These are phyloP conservation scores for Cyclocybe aegerita DNA, from an alignment of 768 basidiomycete genomes.

Conservation along the genomic window DNA sequence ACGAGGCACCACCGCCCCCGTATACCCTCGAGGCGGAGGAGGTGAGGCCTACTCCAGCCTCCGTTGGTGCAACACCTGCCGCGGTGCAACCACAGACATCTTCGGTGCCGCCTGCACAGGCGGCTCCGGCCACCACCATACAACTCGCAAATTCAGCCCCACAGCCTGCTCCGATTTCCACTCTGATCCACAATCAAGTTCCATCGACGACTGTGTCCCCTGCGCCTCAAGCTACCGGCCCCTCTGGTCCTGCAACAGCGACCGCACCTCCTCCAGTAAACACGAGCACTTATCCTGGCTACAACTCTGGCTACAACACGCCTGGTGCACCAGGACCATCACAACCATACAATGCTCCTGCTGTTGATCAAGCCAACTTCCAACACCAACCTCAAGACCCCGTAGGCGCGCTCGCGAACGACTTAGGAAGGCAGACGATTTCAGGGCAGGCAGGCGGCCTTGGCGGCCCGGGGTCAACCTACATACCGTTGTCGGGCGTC, in stretches of 20 bases:
- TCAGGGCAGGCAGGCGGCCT: slow-evolving; percentile 13
- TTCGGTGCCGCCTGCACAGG: no score
- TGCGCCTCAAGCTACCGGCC: no score
- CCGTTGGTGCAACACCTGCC: neutral
- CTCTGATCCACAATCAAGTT: neutral
- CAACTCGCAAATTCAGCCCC: no score
- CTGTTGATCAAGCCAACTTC: neutral
- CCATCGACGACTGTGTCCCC: no score
- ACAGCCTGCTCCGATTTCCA: slow-evolving; percentile 9
- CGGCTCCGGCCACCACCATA: no score
- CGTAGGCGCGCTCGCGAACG: slow-evolving; percentile 31
- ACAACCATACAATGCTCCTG: neutral
- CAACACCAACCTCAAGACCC: slow-evolving; percentile 20
- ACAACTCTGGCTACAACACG: neutral
- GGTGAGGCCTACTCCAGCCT: neutral
- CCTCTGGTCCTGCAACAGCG: neutral
- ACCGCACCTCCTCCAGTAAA: slow-evolving; percentile 1
- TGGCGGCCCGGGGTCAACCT: neutral
- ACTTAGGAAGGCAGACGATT: slow-evolving; percentile 37
- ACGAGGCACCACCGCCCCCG: slow-evolving; percentile 67
- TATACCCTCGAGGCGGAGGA: slow-evolving; percentile 58
- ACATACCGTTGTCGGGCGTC: neutral
- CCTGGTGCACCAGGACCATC: neutral
- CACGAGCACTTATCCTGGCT: neutral
- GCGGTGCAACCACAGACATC: neutral